Evolutionary conservation across 805 yeast species (phyloP), one percentile per base, ranked within the genome.

Genomic region (Ogataea saltuana): DNA sequence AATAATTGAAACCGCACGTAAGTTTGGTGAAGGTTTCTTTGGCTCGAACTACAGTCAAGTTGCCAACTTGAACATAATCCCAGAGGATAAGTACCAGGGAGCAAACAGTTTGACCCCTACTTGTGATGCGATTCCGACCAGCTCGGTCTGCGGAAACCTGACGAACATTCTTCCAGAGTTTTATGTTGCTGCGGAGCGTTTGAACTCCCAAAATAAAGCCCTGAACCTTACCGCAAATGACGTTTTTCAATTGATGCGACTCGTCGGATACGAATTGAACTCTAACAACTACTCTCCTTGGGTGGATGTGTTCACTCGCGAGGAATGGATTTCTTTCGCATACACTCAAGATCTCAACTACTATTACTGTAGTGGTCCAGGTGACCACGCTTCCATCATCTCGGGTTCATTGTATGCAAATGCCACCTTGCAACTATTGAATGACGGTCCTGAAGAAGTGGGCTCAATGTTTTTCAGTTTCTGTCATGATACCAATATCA

Each of bases 261-360:
- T 80, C 64, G 84, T 89, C 63, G 88, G 85, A 4, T 85, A 70
- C 55, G 91, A 85, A 61, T 64, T 83, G 26, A 84, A 83, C 42
- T 86, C 80, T 10, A 74, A 71, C 46, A 89, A 89, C 12, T 61
- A 63, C 41, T 82, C 89, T 4, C 72, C 74, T 26, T 76, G 83
- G 55, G 83, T 90, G 61, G 73, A 70, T 27, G 67, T 81, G 31
- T 83, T 85, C 66, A 81, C 85, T 33, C 75, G 73, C 50, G 80
- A 80, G 29, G 91, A 84, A 50, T 80, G 77, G 70, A 66, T 82
- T 44, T 72, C 71, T 25, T 78, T 71, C 55, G 78, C 78, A 31
- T 85, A 85, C 63, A 67, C 70, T 20, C 67, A 65, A 19, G 88
- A 83, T 48, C 64, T 85, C 32, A 56, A 57, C 32, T 74, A 72